Base-by-base conservation (phyloP, 2,329 filamentous ascomycete species). In the Diaporthe eres region DNA sequence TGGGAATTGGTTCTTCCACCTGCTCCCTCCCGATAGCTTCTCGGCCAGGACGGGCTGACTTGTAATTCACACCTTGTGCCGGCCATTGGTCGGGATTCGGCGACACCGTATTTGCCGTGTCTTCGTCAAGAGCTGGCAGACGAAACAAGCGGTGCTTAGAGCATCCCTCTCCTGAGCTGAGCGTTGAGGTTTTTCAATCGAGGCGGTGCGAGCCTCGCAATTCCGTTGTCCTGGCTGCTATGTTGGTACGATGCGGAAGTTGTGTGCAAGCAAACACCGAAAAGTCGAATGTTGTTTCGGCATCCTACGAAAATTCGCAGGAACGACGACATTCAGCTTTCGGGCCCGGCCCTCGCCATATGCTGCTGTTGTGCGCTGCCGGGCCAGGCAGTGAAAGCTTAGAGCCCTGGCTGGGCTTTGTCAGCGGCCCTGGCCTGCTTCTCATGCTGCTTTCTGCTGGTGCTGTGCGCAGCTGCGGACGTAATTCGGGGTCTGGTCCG, bases 251-350 rank as follows among this genome's bases (percentile, higher is more conserved):
- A 15, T 31, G 4, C 25, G 44, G 55, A 60, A 8, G 39, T 17
- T 25, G 31, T 25, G 44, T 37, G 22, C 70, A 49, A 47, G 28
- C 58, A 73, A 55, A 73, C 71, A 47, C 71, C 71, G 71, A 73
- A 65, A 63, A 73, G 70, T 73, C 71, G 71, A 73, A 73, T 65
- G 71, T 53, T 73, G 71, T 53, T 73, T 53, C 72, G 72, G 61
- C 39, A 39, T 71, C 51, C 42, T 49, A 72, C 71, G 71, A 72
- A 53, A 72, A 72, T 61, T 61, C 37, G n/a, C 71, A 73, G 71
- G 71, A 44, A 44, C 44, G 71, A 63, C 17, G 47, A 34, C 47
- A 37, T 34, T 34, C 58, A 74, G 58, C 28, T 53, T 39, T 65
- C 44, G 28, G 63, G 8, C 17, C 17, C 51, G 67, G 51, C 67